phyloP scores from a whole-genome alignment of 768 basidiomycete genomes.

The Lentinula aciculospora region DNA sequence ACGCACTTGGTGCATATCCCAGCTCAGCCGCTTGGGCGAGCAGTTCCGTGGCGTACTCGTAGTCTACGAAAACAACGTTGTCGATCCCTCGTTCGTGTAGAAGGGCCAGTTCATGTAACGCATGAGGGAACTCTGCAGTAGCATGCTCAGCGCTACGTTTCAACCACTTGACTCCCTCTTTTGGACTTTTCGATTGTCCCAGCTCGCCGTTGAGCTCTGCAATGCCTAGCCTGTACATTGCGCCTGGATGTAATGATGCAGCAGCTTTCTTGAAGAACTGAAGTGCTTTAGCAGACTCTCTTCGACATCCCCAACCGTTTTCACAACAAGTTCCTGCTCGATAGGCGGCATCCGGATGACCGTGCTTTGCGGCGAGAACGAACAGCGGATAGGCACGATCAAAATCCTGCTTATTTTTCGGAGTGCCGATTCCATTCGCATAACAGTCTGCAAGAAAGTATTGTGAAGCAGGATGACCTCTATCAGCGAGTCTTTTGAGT shows the following conservation, averaged over 20 bases:
- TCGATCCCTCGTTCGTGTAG: constrained; percentile 97
- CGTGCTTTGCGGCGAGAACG: constrained; percentile 93
- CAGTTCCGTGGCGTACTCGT: constrained; percentile 91
- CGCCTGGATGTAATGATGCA: constrained; percentile 85
- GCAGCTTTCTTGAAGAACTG: constrained; percentile 93
- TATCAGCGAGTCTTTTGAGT: constrained; percentile 87
- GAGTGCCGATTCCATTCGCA: constrained; percentile 95
- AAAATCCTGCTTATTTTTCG: constrained; percentile 89
- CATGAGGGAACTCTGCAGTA: constrained; percentile 94
- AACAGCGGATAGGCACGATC: constrained; percentile 96
- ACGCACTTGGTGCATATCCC: constrained; percentile 94
- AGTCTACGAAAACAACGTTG: constrained; percentile 95
- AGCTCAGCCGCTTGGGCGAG: constrained; percentile 94
- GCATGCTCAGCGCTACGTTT: constrained; percentile 94
- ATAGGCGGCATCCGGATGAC: constrained; percentile 92
- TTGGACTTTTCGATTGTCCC: constrained; percentile 76
- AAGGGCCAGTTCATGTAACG: constrained; percentile 89
- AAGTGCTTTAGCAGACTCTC: constrained; percentile 87
- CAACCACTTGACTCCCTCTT: constrained; percentile 98
- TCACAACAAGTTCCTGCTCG: constrained; percentile 97
- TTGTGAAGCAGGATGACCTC: constrained; percentile 91
- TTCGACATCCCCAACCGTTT: constrained; percentile 96
- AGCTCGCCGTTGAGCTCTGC: constrained; percentile 96
- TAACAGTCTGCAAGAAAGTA: constrained; percentile 99
- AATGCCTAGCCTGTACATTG: constrained; percentile 95